phyloP scores from a whole-genome alignment of 225 moss, liverwort and hornwort species.

The Climacium dendroides region DNA sequence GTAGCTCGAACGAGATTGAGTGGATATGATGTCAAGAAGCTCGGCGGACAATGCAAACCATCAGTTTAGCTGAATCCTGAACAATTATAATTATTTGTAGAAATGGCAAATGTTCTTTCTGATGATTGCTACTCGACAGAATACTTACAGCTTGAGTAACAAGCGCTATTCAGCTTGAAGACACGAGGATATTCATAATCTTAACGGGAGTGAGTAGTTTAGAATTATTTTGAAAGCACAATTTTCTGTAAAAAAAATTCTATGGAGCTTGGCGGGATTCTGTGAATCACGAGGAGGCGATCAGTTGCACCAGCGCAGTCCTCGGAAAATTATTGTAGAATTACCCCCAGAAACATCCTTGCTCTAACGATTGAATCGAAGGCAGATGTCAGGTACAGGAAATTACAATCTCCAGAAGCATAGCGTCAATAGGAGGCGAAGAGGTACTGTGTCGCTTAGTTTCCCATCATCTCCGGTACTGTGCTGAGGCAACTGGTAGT shows the following conservation, averaged over 20 bases:
- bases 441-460: conserved; percentile 5
- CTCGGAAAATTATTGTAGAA: background rate
- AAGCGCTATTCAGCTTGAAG: background rate
- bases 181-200: background rate
- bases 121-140: background rate
- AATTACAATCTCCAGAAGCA: background rate
- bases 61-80: background rate
- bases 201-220: background rate
- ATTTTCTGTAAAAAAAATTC: background rate
- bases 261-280: background rate
- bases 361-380: background rate
- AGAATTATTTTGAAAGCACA: background rate
- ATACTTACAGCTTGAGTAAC: background rate
- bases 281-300: background rate
- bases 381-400: background rate
- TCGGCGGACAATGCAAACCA: too few species aligned
- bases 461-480: background rate
- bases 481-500: background rate
- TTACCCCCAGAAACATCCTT: background rate
- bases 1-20: background rate
- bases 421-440: background rate
- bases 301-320: background rate
- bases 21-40: background rate
- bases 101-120: background rate
- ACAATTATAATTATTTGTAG: background rate